Evolutionary conservation across 768 basidiomycete genomes (phyloP), one percentile per base, ranked within the genome.

Genomic region (Mycena albidolilacea): DNA sequence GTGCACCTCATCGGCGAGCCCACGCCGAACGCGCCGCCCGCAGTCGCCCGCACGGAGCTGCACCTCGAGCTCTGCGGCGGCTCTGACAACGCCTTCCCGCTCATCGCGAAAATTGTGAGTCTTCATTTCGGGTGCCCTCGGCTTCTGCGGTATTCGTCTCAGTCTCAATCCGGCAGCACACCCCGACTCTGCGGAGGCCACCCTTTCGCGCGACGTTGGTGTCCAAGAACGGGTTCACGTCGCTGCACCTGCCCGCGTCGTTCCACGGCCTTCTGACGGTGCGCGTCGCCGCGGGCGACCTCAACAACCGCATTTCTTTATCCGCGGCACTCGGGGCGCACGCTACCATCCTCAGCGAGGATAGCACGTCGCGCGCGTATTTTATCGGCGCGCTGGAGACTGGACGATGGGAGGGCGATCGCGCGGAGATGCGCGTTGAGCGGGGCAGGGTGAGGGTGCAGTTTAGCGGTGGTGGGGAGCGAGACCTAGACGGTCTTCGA

Each of bases 221-320:
- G 6, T 78, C 79, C 14, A 59, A 81, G 74, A 63, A 85, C 78
- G 76, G 82, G 50, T 78, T 80, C 75, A 67, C 81, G 61, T 78
- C 79, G 55, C 78, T 88, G 9, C 81, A 84, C 46, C 79, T 88
- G 14, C 87, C 87, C 35, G 78, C 78, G 19, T 84, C 86, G 10
- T 86, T 87, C 78, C 82, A 80, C 55, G 87, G 87, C 0, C 82
- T 84, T 3, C 76, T 86, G 19, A 82, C 81, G 0, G 76, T 87
- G 30, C 75, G 78, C 64, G 79, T 87, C 46, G 78, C 78, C n/a
- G 81, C 78, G 0, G 85, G 85, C 7, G 80, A 85, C 71, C 78
- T 86, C 30, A 84, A 83, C 50, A 77, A 73, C 11, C 85, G 83
- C 66, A 77, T 85, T 5, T 75, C 77, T 10, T 80, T 86, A 10